Percentiles rank a stretch among this genome's conserved stretches.
These are phyloP conservation scores for Ascodesmis nigricans DNA, from an alignment of 495 filamentous ascomycete species.

Conservation along the genomic window DNA sequence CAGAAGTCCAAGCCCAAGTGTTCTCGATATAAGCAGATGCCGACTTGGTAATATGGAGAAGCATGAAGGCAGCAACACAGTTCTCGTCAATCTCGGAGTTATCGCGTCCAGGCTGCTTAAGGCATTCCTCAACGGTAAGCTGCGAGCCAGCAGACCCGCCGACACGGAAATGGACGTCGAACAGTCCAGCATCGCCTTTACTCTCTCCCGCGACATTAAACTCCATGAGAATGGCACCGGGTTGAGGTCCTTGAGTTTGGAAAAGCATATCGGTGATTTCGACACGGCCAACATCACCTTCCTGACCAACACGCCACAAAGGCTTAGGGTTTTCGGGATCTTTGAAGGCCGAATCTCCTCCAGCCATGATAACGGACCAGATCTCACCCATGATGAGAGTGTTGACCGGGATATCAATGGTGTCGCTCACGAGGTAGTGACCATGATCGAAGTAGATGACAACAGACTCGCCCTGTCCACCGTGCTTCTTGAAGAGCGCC, in stretches of 20 bases:
- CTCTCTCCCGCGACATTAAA: slow-evolving; percentile 51
- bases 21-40: slow-evolving; percentile 72
- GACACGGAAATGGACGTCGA: slow-evolving; percentile 81
- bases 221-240: slow-evolving; percentile 72
- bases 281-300: slow-evolving; percentile 53
- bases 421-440: slow-evolving; percentile 63
- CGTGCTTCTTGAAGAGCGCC: slow-evolving; percentile 38
- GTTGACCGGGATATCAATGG: slow-evolving; percentile 59
- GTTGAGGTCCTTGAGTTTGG: slow-evolving; percentile 50
- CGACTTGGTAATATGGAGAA: slow-evolving; percentile 52
- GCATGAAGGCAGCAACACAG: slow-evolving; percentile 59
- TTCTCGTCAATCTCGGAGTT: slow-evolving; percentile 29
- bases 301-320: slow-evolving; percentile 55
- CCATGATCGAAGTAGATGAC: slow-evolving; percentile 86
- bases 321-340: slow-evolving; percentile 46
- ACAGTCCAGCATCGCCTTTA: slow-evolving; percentile 60
- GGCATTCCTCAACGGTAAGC: slow-evolving; percentile 53
- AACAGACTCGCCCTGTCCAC: slow-evolving; percentile 33
- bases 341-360: slow-evolving; percentile 46
- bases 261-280: slow-evolving; percentile 76
- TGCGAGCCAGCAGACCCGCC: slow-evolving; percentile 63
- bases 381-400: slow-evolving; percentile 75
- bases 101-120: slow-evolving; percentile 41
- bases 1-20: slow-evolving; percentile 85
- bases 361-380: slow-evolving; percentile 73